Evolutionary conservation across 1,284 basidiomycete genomes (phyloP).

Genomic region (Fistulinella cinereoalba): DNA sequence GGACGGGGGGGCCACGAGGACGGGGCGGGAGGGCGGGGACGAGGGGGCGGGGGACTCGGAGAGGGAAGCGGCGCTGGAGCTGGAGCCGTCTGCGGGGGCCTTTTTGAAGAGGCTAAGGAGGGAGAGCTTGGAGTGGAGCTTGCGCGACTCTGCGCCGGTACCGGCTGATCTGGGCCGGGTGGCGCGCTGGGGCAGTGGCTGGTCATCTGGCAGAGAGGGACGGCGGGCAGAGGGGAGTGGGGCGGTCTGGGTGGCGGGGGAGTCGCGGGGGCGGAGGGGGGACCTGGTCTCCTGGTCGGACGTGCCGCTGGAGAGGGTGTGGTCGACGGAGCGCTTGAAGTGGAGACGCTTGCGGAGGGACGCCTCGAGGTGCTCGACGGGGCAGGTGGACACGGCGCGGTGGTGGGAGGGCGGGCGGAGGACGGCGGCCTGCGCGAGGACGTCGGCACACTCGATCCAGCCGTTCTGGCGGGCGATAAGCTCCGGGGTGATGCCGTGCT

Average conservation of each 20-base stretch:
- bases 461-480: slow-evolving; percentile 67
- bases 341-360: slow-evolving; percentile 37
- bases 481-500: slow-evolving; percentile 82
- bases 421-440: slow-evolving; percentile 36
- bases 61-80: slow-evolving; percentile 32
- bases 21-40: slow-evolving; percentile 22
- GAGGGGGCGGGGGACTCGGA: slow-evolving; percentile 26
- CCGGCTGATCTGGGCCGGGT: slow-evolving; percentile 48
- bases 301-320: slow-evolving; percentile 32
- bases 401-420: slow-evolving; percentile 10
- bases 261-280: background rate
- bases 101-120: slow-evolving; percentile 49
- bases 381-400: slow-evolving; percentile 17
- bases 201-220: slow-evolving; percentile 38
- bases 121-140: slow-evolving; percentile 39
- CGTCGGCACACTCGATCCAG: slow-evolving; percentile 60
- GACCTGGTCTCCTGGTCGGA: slow-evolving; percentile 26
- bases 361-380: slow-evolving; percentile 35
- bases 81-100: slow-evolving; percentile 35
- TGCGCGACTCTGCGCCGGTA: slow-evolving; percentile 44
- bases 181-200: slow-evolving; percentile 23
- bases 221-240: slow-evolving; percentile 24
- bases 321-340: slow-evolving; percentile 48
- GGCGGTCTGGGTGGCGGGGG: slow-evolving; percentile 11
- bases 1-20: slow-evolving; percentile 17